Conservation (phyloP, 225 moss, liverwort and hornwort genomes). For the Pleurozium schreberi region DNA sequence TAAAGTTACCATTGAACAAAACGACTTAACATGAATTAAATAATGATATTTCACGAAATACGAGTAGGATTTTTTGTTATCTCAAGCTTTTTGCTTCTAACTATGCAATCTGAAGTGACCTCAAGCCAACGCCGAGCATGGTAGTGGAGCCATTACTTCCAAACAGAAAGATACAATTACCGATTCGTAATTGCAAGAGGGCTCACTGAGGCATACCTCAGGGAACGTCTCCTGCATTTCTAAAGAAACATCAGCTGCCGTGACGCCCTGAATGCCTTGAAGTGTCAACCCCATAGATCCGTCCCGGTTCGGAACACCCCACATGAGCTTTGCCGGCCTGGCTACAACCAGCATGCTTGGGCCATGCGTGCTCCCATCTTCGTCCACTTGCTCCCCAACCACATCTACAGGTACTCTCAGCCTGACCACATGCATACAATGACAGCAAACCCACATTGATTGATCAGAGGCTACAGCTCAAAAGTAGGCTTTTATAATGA, state of each 20-base stretch:
- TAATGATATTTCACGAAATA: not conserved
- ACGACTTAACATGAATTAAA: not conserved
- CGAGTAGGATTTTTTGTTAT: not conserved
- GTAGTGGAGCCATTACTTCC: not conserved
- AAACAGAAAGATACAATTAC: not conserved
- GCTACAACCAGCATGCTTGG: conserved; percentile 46
- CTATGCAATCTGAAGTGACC: not conserved
- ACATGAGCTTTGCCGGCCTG: conserved; percentile 26
- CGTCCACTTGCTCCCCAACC: conserved; percentile 46
- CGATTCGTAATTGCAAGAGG: not conserved
- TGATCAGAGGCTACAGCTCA: not conserved
- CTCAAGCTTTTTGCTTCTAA: not conserved
- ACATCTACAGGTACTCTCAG: conserved; percentile 46
- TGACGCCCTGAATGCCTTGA: conserved; percentile 42
- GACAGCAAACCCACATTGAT: not conserved
- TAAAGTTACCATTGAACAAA: not conserved
- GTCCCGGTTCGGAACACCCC: conserved; percentile 52
- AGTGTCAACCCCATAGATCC: conserved; percentile 46
- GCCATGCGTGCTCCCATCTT: conserved; percentile 25
- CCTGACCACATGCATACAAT: conserved; percentile 13
- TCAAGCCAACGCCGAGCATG: not conserved
- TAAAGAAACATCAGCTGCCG: conserved; percentile 26
- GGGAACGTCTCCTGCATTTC: conserved; percentile 43
- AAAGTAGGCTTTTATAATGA: not conserved
- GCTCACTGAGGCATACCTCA: conserved; percentile 15